Percentiles rank a stretch among this genome's conserved stretches.
Conservation (phyloP, 2,329 filamentous ascomycete species). For the Fusarium lateritium region DNA sequence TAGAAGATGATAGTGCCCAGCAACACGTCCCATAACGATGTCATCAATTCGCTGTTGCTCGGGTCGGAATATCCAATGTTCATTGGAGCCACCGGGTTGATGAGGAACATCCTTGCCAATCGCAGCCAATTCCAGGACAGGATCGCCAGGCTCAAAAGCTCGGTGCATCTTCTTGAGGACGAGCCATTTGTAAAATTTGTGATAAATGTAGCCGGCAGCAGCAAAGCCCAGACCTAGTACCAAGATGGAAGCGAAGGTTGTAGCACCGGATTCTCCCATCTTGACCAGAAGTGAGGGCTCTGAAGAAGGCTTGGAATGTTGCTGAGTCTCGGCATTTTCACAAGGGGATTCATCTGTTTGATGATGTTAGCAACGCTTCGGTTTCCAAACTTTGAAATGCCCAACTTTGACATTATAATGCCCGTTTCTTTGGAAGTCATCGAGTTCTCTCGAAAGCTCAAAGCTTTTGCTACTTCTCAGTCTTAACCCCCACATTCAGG, state of each 20-base stretch:
- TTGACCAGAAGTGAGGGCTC: conserved; percentile 65
- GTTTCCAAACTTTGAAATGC: background rate
- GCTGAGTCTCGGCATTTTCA: conserved; percentile 11
- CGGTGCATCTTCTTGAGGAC: conserved; percentile 94
- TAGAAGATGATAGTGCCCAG: conserved; percentile 90
- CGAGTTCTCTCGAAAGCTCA: background rate
- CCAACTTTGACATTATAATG: background rate
- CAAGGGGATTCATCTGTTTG: conserved; percentile 23
- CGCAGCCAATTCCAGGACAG: conserved; percentile 85
- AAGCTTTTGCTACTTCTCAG: background rate
- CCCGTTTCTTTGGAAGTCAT: background rate
- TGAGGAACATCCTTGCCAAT: conserved; percentile 70
- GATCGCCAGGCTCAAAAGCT: conserved; percentile 93
- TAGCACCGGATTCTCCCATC: conserved; percentile 81
- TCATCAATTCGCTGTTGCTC: conserved; percentile 86
- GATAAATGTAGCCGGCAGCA: conserved; percentile 81
- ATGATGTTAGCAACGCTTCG: conserved; percentile 22
- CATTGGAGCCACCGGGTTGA: conserved; percentile 56
- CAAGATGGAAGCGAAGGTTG: conserved; percentile 81
- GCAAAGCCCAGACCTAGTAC: conserved; percentile 77
- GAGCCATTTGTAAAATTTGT: conserved; percentile 88
- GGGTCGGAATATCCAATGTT: conserved; percentile 82
- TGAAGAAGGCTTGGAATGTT: conserved; percentile 23
- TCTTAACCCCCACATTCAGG: background rate
- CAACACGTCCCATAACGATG: conserved; percentile 81